Percentiles rank a stretch among this genome's conserved stretches.
These are phyloP conservation scores for Theobroma grandiflorum DNA, from an alignment of 441 rosid species.

Conservation along the genomic window DNA sequence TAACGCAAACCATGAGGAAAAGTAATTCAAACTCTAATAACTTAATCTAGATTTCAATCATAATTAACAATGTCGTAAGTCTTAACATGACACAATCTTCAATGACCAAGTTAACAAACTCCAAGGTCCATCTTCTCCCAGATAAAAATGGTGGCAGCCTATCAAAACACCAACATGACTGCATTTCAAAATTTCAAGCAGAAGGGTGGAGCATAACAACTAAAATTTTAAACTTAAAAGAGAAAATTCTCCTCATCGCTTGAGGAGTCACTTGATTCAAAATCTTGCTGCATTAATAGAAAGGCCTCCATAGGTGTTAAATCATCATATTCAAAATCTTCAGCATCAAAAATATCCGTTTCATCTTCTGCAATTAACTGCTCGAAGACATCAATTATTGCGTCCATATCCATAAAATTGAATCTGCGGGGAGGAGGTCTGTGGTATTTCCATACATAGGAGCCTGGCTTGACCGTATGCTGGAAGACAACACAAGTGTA, in stretches of 20 bases:
- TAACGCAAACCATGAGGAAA: not conserved
- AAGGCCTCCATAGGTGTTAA: slow-evolving; percentile 48
- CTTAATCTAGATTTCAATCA: slow-evolving; percentile 27
- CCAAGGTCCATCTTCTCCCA: slow-evolving; percentile 24
- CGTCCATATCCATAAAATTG: slow-evolving; percentile 52
- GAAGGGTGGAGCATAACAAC: slow-evolving; percentile 24
- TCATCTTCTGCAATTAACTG: slow-evolving; percentile 56
- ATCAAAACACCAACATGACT: slow-evolving; percentile 23
- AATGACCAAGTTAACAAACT: slow-evolving; percentile 23
- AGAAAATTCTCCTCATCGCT: slow-evolving; percentile 57
- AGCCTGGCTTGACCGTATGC: slow-evolving; percentile 85
- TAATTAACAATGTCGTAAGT: slow-evolving; percentile 4
- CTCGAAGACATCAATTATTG: slow-evolving; percentile 55
- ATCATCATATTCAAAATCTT: slow-evolving; percentile 48
- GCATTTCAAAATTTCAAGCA: slow-evolving; percentile 22
- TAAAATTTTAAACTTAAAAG: slow-evolving; percentile 34
- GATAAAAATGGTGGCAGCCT: slow-evolving; percentile 17
- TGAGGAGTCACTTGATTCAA: slow-evolving; percentile 51
- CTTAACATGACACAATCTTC: not conserved
- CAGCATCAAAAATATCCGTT: slow-evolving; percentile 52
- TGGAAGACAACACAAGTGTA: slow-evolving; percentile 72
- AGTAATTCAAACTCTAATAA: slow-evolving; percentile 12
- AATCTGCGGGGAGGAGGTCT: slow-evolving; percentile 70
- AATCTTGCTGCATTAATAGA: slow-evolving; percentile 53
- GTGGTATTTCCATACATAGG: slow-evolving; percentile 74